Evolutionary conservation across 768 basidiomycete species (phyloP).

Genomic region (Russula foetens): DNA sequence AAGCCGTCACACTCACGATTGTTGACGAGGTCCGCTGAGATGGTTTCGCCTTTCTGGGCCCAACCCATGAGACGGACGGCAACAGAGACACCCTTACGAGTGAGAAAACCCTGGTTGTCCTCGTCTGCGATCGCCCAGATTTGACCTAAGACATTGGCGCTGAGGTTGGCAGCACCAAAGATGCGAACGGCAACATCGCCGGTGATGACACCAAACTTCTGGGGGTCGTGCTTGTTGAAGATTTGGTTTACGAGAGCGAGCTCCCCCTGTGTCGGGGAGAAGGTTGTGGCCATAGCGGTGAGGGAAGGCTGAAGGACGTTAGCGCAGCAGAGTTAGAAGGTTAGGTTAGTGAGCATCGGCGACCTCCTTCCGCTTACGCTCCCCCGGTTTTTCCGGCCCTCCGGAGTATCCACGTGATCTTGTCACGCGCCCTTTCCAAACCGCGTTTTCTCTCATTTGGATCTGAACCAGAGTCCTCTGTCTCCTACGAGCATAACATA

Average conservation of each 20-base stretch:
- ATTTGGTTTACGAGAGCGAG: slow-evolving; percentile 62
- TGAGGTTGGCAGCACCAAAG: slow-evolving; percentile 76
- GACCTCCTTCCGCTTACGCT: not conserved
- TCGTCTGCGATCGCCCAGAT: slow-evolving; percentile 92
- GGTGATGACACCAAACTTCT: slow-evolving; percentile 76
- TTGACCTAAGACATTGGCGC: slow-evolving; percentile 74
- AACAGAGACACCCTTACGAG: slow-evolving; percentile 78
- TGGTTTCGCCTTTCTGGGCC: slow-evolving; percentile 78
- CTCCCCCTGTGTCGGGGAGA: slow-evolving; percentile 40
- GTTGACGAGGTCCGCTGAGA: slow-evolving; percentile 50
- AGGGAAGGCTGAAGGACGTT: not conserved
- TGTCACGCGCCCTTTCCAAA: not conserved
- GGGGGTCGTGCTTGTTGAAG: slow-evolving; percentile 63
- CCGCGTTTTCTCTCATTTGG: not conserved
- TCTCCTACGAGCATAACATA: not conserved
- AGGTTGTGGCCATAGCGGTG: slow-evolving; percentile 32
- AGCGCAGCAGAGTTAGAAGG: not conserved
- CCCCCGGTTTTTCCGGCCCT: not conserved
- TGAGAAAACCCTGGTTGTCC: slow-evolving; percentile 88
- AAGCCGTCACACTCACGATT: slow-evolving; percentile 50
- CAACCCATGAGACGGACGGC: slow-evolving; percentile 89
- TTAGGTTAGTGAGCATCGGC: not conserved
- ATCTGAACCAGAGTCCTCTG: too few relatives aligned
- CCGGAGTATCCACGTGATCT: not conserved
- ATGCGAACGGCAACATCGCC: slow-evolving; percentile 87